A percentile compares a stretch with the other conserved stretches of the same genome.
Evolutionary conservation across 108 stramenopile genomes (phyloP).

Genomic region (Pseudonitzschia delicatissima): DNA sequence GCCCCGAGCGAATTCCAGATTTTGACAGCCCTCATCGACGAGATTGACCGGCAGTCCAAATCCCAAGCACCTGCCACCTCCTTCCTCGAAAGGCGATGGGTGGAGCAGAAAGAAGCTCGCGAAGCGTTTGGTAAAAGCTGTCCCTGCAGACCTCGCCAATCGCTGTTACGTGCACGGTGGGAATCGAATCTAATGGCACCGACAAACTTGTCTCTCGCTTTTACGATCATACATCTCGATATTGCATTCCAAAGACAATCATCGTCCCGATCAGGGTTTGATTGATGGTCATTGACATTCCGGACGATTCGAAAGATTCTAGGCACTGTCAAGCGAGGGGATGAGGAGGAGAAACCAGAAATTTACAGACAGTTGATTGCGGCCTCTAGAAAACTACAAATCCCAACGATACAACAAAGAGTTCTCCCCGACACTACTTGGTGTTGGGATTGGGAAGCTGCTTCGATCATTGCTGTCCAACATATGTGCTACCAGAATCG

Average conservation of each 20-base stretch:
- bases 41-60: neutral
- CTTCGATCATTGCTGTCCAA: conserved; percentile 53
- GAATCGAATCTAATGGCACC: neutral
- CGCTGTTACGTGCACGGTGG: conserved; percentile 6
- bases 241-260: no score
- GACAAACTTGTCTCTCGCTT: conserved; percentile 1
- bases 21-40: conserved; percentile 44
- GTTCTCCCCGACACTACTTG: neutral
- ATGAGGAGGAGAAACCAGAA: neutral
- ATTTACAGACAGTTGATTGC: conserved; percentile 11
- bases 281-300: neutral
- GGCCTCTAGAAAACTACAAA: conserved; percentile 8
- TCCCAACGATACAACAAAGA: conserved; percentile 12
- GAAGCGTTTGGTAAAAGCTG: neutral
- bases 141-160: conserved; percentile 9
- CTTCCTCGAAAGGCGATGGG: neutral
- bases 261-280: neutral
- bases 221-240: neutral
- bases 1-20: conserved; percentile 77
- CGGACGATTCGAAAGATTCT: neutral
- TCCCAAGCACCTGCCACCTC: neutral
- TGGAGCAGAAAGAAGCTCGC: conserved; percentile 20
- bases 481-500: conserved; percentile 62
- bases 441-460: conserved; percentile 46
- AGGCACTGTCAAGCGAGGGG: neutral